Conservation (phyloP, 495 filamentous ascomycete genomes). For the Aspergillus affinis region DNA sequence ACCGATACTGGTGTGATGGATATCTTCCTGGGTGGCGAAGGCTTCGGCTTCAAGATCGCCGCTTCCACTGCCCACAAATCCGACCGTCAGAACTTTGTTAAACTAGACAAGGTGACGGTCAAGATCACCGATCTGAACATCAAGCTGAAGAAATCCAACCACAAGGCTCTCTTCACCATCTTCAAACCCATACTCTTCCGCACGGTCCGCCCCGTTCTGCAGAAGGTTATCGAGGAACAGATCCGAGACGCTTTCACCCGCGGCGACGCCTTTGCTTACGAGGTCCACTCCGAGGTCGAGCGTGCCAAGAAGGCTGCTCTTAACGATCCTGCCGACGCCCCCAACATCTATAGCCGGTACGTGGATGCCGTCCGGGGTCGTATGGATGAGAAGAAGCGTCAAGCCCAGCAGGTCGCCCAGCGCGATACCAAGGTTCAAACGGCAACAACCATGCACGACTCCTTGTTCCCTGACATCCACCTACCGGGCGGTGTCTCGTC, state of each 20-base stretch:
- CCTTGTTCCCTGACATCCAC: slow-evolving; percentile 83
- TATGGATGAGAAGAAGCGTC: slow-evolving; percentile 69
- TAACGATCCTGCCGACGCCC: slow-evolving; percentile 70
- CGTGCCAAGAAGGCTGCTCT: slow-evolving; percentile 64
- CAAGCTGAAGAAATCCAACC: slow-evolving; percentile 89
- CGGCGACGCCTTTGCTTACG: slow-evolving; percentile 67
- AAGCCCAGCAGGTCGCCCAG: slow-evolving; percentile 57
- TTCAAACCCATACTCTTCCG: slow-evolving; percentile 88
- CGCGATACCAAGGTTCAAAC: slow-evolving; percentile 71
- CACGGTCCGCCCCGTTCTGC: slow-evolving; percentile 76
- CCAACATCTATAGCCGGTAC: slow-evolving; percentile 88
- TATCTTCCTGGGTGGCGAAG: slow-evolving; percentile 82
- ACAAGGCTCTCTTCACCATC: slow-evolving; percentile 84
- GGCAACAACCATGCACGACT: slow-evolving; percentile 84
- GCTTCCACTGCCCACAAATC: slow-evolving; percentile 76
- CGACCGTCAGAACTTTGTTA: slow-evolving; percentile 84
- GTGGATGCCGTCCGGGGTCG: slow-evolving; percentile 71
- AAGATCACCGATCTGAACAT: slow-evolving; percentile 83
- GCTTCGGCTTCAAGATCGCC: slow-evolving; percentile 89
- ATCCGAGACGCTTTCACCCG: slow-evolving; percentile 75
- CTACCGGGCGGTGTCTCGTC: slow-evolving; percentile 87
- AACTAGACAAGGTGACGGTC: slow-evolving; percentile 84
- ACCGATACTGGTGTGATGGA: slow-evolving; percentile 89
- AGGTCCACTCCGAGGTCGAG: slow-evolving; percentile 80
- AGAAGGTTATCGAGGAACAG: slow-evolving; percentile 84